Base-by-base conservation (phyloP, 2,329 filamentous ascomycete species). In the Fusarium sp. region DNA sequence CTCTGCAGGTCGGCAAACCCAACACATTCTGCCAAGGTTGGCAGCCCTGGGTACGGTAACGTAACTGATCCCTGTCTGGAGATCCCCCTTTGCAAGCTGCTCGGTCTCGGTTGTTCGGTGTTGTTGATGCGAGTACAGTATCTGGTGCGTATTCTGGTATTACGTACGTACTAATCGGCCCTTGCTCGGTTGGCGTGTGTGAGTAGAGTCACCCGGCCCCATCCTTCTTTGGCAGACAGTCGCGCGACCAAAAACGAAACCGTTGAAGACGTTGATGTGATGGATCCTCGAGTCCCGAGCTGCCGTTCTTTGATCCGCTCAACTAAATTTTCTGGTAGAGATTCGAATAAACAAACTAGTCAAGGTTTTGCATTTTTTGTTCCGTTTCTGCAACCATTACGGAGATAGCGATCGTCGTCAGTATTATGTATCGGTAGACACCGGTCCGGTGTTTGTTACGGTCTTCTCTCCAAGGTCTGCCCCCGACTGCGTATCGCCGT, bases 331-430 rank as follows among this genome's bases (percentile, higher is more conserved):
- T 41, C 20, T 33, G 38, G 15, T 12, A 26, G 13, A 18, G 16
- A 31, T 37, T 37, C 16, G 16, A 30, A 20, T 50, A 49, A 41
- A 31, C 36, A 13, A 20, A 38, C 34, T 40, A 51, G 34, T 44
- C 47, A 62, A 30, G 26, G 23, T 58, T 41, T 66, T 67, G 36
- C 52, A 41, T 26, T 26, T 26, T 26, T 31, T 33, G 36, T 41
- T 61, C 40, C 41, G 33, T 40, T 62, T 49, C 51, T 57, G 67
- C 54, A 70, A 61, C 67, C 67, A 61, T 57, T 56, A 65, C 59
- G 50, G 45, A 36, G 33, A 42, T 38, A 31, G 38, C 62, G 51
- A 18, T 46, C 18, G 23, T 46, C 18, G 34, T 65, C 67, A 52
- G 53, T 15, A 23, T 23, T 6, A 23, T 23, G 23, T 23, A 41